These are phyloP conservation scores for Aspergillus campestris DNA, from an alignment of 495 filamentous ascomycete species.

Conservation along the genomic window DNA sequence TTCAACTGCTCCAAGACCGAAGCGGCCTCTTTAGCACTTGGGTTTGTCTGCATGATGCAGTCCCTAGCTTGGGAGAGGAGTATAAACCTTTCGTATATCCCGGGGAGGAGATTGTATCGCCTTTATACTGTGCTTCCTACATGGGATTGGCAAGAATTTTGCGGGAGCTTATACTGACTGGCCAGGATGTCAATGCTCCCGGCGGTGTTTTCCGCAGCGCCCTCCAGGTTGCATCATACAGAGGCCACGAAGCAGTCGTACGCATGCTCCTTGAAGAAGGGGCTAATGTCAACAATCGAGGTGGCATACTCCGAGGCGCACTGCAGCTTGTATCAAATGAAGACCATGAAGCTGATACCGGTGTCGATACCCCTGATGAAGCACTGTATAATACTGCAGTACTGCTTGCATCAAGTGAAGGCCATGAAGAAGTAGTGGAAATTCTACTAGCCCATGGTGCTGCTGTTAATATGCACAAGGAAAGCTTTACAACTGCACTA, in stretches of 20 bases:
- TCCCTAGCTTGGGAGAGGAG: too few relatives aligned
- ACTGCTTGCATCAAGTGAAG: too few relatives aligned
- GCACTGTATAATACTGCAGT: too few relatives aligned
- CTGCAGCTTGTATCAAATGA: constrained; percentile 11
- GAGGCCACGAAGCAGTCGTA: constrained; percentile 10
- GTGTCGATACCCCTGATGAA: too few relatives aligned
- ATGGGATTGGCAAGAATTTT: not conserved
- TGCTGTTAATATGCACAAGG: too few relatives aligned
- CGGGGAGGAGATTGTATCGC: not conserved
- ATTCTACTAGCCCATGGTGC: too few relatives aligned
- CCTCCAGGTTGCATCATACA: constrained; percentile 10
- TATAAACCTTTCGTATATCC: not conserved
- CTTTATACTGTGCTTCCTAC: not conserved
- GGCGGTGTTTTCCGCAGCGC: not conserved
- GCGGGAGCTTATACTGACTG: not conserved
- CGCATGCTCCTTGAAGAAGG: constrained; percentile 10
- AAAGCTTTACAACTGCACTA: not conserved
- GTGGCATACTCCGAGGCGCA: constrained; percentile 6
- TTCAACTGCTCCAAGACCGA: not conserved
- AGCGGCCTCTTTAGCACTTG: not conserved
- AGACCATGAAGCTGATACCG: not conserved
- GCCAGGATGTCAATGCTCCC: not conserved
- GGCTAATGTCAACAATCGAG: constrained; percentile 9
- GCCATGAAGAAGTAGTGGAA: too few relatives aligned
- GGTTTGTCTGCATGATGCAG: not conserved